Conservation (phyloP, 768 basidiomycete genomes). For the Rhizopogon vesiculosus region DNA sequence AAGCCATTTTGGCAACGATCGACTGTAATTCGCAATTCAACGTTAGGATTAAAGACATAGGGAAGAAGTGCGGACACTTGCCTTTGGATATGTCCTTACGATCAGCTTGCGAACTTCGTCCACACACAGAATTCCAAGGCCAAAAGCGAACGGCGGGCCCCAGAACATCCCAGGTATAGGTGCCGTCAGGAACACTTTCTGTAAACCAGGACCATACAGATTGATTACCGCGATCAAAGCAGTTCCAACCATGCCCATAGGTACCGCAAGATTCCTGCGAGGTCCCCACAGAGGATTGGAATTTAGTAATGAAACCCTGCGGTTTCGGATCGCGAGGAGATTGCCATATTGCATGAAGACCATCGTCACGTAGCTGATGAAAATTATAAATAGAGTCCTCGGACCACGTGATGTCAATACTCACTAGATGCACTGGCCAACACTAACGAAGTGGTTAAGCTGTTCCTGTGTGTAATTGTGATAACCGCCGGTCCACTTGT, state of each 20-base stretch:
- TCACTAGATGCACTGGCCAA: conserved; percentile 44
- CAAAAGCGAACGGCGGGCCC: conserved; percentile 43
- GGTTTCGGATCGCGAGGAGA: conserved; percentile 39
- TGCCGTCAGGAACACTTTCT: conserved; percentile 36
- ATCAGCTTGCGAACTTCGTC: conserved; percentile 43
- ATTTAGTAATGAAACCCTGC: conserved; percentile 37
- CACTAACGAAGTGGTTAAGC: conserved; percentile 30
- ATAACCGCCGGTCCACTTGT: conserved; percentile 34
- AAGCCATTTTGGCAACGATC: conserved; percentile 33
- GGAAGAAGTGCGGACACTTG: conserved; percentile 9
- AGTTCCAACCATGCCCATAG: conserved; percentile 34
- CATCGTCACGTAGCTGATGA: conserved; percentile 39
- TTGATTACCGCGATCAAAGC: conserved; percentile 39
- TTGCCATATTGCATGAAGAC: conserved; percentile 42
- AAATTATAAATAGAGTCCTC: neutral
- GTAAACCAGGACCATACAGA: conserved; percentile 40
- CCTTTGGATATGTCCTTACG: conserved; percentile 39
- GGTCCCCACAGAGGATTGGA: conserved; percentile 45
- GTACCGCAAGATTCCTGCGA: conserved; percentile 36
- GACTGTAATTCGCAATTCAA: conserved; percentile 17
- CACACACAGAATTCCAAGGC: conserved; percentile 32
- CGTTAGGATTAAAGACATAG: conserved; percentile 5
- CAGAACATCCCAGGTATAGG: conserved; percentile 45
- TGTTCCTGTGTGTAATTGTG: conserved; percentile 25
- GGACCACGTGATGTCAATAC: conserved; percentile 8